Base-by-base conservation (phyloP, 371 early-diverging fungal genomes). In the Choanephora cucurbitarum region DNA sequence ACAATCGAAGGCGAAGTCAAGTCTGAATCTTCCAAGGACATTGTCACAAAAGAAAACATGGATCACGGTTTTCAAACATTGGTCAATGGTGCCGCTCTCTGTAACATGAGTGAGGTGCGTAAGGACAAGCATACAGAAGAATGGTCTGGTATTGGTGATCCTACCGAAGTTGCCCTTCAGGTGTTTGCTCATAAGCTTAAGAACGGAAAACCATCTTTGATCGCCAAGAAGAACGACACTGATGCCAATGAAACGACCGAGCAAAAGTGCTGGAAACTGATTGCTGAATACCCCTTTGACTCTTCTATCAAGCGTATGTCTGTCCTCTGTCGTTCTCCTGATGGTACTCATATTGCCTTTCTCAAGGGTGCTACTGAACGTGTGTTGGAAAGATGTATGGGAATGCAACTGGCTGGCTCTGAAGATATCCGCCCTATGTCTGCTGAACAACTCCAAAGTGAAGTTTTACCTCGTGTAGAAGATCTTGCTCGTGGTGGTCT, bases 271-370 rank as follows among this genome's bases (percentile, higher is more conserved):
- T 90, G 81, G 70, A 81, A 75, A 31, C 79, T 92, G 17, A 76
- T 93, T 13, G 81, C 93, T 51, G 92, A 91, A 72, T 87, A 81
- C 57, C 88, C 91, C 6, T 92, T 91, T 60, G 90, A 90, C 70
- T 91, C 91, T 15, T 82, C 87, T 14, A 81, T 95, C 47, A 97
- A 97, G 72, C 86, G 95, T 44, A 97, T 97, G 97, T 87, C 88
- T 65, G 90, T 94, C n/a, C 77, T 94, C 3, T 80, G 80, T 49
- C 60, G 79, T 70, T 66, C 87, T 69, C 67, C 87, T 59, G 15
- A 80, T 66, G 70, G 89, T 57, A 63, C 66, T 55, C 52, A 77
- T 71, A 37, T 70, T 28, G 73, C 73, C 28, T 81, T 73, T 47
- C 61, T 82, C 19, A 91, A 91, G 61, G 91, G 90, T 41, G 92